These are phyloP conservation scores for Aspergillus phoenicis DNA, from an alignment of 2,329 filamentous ascomycete genomes.

Conservation along the genomic window DNA sequence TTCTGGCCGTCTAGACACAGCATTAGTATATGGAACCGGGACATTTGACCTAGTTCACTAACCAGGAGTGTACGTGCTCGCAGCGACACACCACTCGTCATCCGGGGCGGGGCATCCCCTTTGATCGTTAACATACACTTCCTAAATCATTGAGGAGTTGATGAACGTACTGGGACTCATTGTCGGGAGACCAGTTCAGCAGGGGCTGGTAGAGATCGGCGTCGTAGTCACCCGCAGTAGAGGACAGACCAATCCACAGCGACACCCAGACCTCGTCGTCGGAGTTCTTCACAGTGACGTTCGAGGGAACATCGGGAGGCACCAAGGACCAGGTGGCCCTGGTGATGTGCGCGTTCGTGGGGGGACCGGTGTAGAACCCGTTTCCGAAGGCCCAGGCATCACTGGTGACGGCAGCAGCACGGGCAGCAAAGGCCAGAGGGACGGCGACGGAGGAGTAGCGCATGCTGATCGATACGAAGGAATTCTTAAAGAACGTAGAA, in stretches of 20 bases:
- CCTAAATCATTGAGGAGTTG: too few relatives aligned
- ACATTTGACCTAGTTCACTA: neutral
- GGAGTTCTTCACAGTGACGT: conserved; percentile 3
- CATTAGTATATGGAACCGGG: neutral
- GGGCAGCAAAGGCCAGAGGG: conserved; percentile 9
- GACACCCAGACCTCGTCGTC: conserved; percentile 22
- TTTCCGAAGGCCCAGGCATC: conserved; percentile 23
- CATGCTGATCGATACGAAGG: conserved; percentile 9
- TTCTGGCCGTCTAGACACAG: conserved; percentile 15
- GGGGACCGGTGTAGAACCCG: conserved; percentile 24
- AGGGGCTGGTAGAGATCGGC: conserved; percentile 22
- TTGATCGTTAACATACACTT: neutral
- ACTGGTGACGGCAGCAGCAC: conserved; percentile 14
- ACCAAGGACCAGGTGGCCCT: conserved; percentile 24
- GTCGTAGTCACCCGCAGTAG: conserved; percentile 12
- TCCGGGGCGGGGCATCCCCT: conserved; percentile 20
- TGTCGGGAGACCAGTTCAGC: conserved; percentile 24
- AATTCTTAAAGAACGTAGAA: neutral
- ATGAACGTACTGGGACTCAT: conserved; percentile 21
- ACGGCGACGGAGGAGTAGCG: conserved; percentile 10
- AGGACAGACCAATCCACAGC: conserved; percentile 22
- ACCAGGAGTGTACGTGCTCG: conserved; percentile 24
- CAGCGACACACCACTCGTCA: conserved; percentile 24
- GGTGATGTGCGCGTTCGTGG: conserved; percentile 20
- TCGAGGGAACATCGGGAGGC: conserved; percentile 17